Evolutionary conservation across 805 yeast genomes (phyloP), one percentile per base, ranked within the genome.

Genomic region (Starmerella tilneyi): DNA sequence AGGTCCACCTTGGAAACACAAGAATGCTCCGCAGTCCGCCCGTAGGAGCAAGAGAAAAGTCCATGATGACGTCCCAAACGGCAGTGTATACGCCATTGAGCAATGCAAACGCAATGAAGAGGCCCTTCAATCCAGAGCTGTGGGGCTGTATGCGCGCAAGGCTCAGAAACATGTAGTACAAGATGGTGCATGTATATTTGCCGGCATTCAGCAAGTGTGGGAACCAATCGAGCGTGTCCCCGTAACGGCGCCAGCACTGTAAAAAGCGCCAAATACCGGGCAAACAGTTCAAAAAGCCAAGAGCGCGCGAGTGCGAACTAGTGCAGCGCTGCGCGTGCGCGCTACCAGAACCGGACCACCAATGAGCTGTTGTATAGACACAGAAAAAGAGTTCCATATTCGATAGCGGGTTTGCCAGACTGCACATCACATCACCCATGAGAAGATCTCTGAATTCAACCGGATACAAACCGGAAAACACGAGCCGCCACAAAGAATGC

Each of bases 381-480:
- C 98, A 92, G 54, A 84, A 78, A 64, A 85, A 86, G 62, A 86
- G 75, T 1, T 94, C 81, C 35, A 84, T 64, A 54, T 88, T 89
- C 5, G 95, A 82, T 67, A 85, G 68, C 0, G 96, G 74, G 63
- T 92, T 92, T 1, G 95, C 83, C 56, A 92, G 68, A 23, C 94
- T 82, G 63, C 94, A 83, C 42, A 89, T 68, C 24, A 92, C 79
- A 63, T 92, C 98, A 17, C 97, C 98, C 38, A 89, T 51, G 60
- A 84, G 85, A 69, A 92, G 89, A 63, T 92, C 98, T 46, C 88
- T 72, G 59, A 92, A 92, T 64, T 89, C 97, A 44, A 92, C 96
- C 0, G 97, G 96, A 57, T 81, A 92, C 33, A 86, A 68, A 0
- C 97, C 97, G 1, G 94, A 81, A 9, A 83, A 68, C 0, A 80